Base-by-base conservation (phyloP, 2,329 filamentous ascomycete genomes). In the Eutypella sp. region DNA sequence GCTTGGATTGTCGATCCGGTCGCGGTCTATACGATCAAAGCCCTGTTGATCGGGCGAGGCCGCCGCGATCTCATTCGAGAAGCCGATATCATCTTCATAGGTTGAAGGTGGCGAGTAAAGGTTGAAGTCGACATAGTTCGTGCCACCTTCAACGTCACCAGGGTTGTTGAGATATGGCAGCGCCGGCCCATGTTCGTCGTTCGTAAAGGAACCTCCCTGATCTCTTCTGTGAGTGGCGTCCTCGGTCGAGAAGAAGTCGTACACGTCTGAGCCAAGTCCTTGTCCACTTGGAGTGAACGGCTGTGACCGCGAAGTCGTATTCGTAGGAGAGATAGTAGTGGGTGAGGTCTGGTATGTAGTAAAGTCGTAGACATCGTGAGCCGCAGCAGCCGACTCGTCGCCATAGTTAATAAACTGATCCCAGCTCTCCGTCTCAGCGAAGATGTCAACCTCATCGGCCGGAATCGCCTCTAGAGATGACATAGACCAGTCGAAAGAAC, bases 121-220 rank as follows among this genome's bases (percentile, higher is more conserved):
- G 56, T 71, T 74, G 65, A 80, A 80, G 65, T 79, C 76, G 53
- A 70, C 63, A 55, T 79, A 79, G 60, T 74, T 61, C 59, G 70
- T 65, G 55, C 63, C 66, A 48, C 58, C 58, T 49, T 65, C 59
- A 19, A 54, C 49, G 44, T 60, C 61, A 18, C 58, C 60, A 3
- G 63, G 57, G 48, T 64, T n/a, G n/a, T n/a, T 64, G 47, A 74
- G 62, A 56, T 74, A 75, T 8, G 72, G 72, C 16, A 74, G 63
- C 44, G 53, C 50, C 40, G 52, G 59, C 33, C 39, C 48, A 15
- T 4, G 5, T 16, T 39, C 36, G 11, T 7, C 36, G 36, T 20
- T 39, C 13, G 36, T 20, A 39, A 39, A 39, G 4, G 11, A 19
- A 8, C 20, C 36, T 19, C 19, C 18, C 13, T 39, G 23, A n/a